Conservation (phyloP, 2,329 filamentous ascomycete genomes). For the Aspergillus vadensis region DNA sequence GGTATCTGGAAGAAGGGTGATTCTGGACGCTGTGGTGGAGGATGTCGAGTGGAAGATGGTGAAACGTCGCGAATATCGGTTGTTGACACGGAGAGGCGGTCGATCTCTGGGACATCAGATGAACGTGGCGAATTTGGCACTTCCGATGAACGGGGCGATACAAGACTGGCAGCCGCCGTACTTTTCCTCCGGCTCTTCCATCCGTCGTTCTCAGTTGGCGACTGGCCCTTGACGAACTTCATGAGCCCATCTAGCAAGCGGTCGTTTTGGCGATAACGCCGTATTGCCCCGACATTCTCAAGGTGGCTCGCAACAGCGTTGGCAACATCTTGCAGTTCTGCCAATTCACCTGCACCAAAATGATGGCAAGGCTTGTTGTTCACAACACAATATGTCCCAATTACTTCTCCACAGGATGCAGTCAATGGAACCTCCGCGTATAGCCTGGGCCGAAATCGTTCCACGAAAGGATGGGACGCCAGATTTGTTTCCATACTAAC, state of each 20-base stretch:
- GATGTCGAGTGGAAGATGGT: background rate
- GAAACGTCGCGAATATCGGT: background rate
- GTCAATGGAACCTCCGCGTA: slow-evolving; percentile 64
- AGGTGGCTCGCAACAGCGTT: slow-evolving; percentile 58
- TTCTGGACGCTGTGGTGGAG: background rate
- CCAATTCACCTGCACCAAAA: slow-evolving; percentile 34
- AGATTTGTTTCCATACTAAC: slow-evolving; percentile 38
- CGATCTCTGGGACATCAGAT: slow-evolving; percentile 4
- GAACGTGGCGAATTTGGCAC: slow-evolving; percentile 3
- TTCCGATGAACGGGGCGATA: slow-evolving; percentile 5
- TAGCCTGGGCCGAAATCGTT: slow-evolving; percentile 44
- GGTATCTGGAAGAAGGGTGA: slow-evolving; percentile 10
- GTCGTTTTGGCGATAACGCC: slow-evolving; percentile 56
- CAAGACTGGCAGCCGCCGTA: background rate
- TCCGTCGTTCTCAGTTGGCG: background rate
- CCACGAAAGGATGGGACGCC: slow-evolving; percentile 38
- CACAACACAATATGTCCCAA: slow-evolving; percentile 62
- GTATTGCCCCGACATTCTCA: slow-evolving; percentile 55
- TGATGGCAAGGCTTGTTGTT: slow-evolving; percentile 56
- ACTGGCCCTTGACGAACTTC: slow-evolving; percentile 48
- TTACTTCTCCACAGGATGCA: slow-evolving; percentile 55
- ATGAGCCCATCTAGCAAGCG: slow-evolving; percentile 58
- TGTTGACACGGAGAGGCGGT: slow-evolving; percentile 5
- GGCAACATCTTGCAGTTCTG: slow-evolving; percentile 14
- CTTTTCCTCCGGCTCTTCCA: background rate